Conservation (phyloP, 768 basidiomycete genomes). For the Agaricus blazei region DNA sequence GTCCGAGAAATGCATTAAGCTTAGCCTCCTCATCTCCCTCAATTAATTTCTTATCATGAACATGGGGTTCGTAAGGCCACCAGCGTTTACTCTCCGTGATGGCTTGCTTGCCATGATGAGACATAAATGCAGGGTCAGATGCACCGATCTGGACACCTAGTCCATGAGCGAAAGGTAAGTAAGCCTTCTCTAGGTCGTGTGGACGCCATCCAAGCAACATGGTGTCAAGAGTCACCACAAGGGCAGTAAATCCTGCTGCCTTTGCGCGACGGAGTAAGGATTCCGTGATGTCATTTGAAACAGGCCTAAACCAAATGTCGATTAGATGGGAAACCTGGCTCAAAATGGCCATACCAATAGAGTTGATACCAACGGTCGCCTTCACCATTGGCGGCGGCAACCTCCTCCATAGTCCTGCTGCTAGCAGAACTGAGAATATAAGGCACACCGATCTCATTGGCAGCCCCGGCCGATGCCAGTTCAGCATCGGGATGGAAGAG, state of each 20-base stretch:
- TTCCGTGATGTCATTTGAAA: constrained; percentile 49
- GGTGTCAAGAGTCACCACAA: constrained; percentile 79
- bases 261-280: constrained; percentile 67
- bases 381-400: constrained; percentile 67
- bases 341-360: constrained; percentile 51
- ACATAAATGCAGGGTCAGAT: constrained; percentile 80
- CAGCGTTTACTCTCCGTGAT: constrained; percentile 29
- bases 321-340: background rate
- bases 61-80: constrained; percentile 58
- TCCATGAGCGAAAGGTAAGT: constrained; percentile 63
- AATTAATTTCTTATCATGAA: constrained; percentile 33
- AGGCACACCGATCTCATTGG: constrained; percentile 54
- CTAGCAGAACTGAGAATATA: constrained; percentile 76
- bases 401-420: constrained; percentile 66
- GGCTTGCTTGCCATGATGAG: constrained; percentile 41
- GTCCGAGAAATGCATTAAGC: constrained; percentile 42
- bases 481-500: constrained; percentile 71
- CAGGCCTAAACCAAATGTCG: constrained; percentile 43
- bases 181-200: constrained; percentile 61
- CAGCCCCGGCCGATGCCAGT: constrained; percentile 63
- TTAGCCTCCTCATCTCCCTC: constrained; percentile 44
- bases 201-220: constrained; percentile 73
- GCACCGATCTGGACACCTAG: constrained; percentile 61
- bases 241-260: constrained; percentile 56
- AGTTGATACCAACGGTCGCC: constrained; percentile 78